Percentiles rank a stretch among this genome's conserved stretches.
Conservation (phyloP, 2,329 filamentous ascomycete genomes). For the Beauveria sp. region DNA sequence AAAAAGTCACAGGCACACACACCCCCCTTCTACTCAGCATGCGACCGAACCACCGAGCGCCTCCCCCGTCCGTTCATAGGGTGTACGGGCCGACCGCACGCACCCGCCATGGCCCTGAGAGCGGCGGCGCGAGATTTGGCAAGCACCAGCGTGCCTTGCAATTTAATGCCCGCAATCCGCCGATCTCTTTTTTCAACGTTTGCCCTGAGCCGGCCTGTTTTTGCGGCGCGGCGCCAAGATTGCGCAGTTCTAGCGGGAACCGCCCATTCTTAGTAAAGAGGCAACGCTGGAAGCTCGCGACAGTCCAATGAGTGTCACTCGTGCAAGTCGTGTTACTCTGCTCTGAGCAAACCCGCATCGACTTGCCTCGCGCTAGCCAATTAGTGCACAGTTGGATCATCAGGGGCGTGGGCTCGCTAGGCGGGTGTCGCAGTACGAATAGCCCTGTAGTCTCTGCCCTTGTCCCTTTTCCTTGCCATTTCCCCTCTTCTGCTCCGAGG, state of each 20-base stretch:
- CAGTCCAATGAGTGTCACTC: neutral
- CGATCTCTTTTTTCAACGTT: too few relatives aligned
- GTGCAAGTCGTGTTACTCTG: neutral
- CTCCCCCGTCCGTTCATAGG: too few relatives aligned
- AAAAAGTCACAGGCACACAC: neutral
- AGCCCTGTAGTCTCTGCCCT: too few relatives aligned
- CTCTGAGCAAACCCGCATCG: slow-evolving; percentile 9
- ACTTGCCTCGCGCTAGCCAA: slow-evolving; percentile 5
- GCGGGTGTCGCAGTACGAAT: neutral
- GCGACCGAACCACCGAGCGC: neutral
- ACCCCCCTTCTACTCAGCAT: neutral
- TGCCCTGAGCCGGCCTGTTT: too few relatives aligned
- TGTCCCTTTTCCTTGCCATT: too few relatives aligned
- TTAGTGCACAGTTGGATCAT: neutral
- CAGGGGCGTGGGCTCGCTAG: neutral
- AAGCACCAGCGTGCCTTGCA: too few relatives aligned
- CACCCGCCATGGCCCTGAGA: too few relatives aligned
- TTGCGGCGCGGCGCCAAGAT: too few relatives aligned
- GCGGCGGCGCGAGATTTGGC: too few relatives aligned
- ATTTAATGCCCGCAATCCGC: too few relatives aligned
- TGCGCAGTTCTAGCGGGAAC: neutral
- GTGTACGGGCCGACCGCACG: too few relatives aligned
- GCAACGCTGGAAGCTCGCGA: neutral
- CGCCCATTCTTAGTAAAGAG: neutral
- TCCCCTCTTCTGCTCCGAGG: too few relatives aligned